These are phyloP conservation scores for Dunaliella sp. DNA, from an alignment of 139 green algal species.

Conservation along the genomic window DNA sequence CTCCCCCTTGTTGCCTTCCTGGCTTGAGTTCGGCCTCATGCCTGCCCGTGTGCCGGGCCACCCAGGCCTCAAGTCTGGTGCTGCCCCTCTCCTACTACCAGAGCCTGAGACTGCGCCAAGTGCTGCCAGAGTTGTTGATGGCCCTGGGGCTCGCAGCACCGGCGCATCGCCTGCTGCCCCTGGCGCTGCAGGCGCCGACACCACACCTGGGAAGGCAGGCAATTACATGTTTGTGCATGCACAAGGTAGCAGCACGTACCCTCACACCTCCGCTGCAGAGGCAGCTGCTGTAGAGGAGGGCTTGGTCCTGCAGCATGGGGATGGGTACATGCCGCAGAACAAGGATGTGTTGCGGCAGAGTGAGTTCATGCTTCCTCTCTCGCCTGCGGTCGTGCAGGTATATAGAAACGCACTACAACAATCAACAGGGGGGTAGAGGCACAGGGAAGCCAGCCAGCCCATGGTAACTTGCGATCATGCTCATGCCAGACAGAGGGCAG, in stretches of 20 bases:
- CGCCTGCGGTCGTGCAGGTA: constrained; percentile 39
- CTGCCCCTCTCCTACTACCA: background rate
- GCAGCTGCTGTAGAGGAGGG: background rate
- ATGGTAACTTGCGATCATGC: too few species aligned
- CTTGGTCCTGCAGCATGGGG: constrained; percentile 15
- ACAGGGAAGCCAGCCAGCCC: too few species aligned
- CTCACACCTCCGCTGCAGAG: background rate
- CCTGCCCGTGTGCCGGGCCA: constrained; percentile 21
- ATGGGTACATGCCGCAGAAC: constrained; percentile 44
- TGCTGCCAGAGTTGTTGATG: background rate
- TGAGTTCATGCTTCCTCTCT: constrained; percentile 67
- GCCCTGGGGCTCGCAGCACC: too few species aligned
- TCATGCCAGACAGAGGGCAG: too few species aligned
- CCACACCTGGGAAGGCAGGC: background rate
- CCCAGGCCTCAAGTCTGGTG: constrained; percentile 21
- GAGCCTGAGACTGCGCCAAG: background rate
- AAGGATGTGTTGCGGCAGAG: constrained; percentile 50
- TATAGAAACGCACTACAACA: constrained; percentile 32
- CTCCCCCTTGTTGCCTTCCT: constrained; percentile 69
- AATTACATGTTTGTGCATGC: background rate
- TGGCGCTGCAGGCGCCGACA: too few species aligned
- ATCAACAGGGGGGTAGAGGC: background rate
- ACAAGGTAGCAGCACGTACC: background rate
- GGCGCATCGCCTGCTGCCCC: too few species aligned
- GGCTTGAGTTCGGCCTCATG: constrained; percentile 71